Conservation (phyloP, 352 stramenopile species). For the Globisporangium emineosum region DNA sequence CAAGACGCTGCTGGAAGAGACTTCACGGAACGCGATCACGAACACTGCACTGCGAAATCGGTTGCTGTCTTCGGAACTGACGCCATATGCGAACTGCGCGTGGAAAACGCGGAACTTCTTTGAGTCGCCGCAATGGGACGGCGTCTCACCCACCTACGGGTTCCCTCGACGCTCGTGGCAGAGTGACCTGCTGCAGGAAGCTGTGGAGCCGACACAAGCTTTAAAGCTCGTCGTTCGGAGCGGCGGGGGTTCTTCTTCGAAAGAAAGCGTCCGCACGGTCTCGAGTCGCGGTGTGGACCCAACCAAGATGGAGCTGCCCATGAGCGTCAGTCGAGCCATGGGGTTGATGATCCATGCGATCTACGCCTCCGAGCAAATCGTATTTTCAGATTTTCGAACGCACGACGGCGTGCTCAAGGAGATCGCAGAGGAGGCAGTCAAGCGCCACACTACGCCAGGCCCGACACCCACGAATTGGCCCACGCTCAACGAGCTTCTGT, state of each 20-base stretch:
- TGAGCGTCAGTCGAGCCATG: conserved; percentile 1
- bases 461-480: background rate
- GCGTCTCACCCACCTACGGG: background rate
- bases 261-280: background rate
- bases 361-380: conserved; percentile 1
- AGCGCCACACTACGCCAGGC: background rate
- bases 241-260: background rate
- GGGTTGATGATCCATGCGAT: background rate
- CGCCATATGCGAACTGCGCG: background rate
- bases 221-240: background rate
- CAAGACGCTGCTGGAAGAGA: conserved; percentile 3
- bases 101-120: background rate
- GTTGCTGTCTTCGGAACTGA: background rate
- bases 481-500: conserved; percentile 1
- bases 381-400: background rate
- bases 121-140: background rate
- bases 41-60: conserved; percentile 1
- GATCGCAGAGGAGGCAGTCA: background rate
- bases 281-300: background rate
- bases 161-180: conserved; percentile 5
- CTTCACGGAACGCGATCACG: background rate
- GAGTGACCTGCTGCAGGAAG: background rate
- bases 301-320: background rate
- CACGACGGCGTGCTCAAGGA: background rate
- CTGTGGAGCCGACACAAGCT: background rate